Evolutionary conservation across 345 rosid genomes (phyloP).

Genomic region (Arabidopsis suecica): DNA sequence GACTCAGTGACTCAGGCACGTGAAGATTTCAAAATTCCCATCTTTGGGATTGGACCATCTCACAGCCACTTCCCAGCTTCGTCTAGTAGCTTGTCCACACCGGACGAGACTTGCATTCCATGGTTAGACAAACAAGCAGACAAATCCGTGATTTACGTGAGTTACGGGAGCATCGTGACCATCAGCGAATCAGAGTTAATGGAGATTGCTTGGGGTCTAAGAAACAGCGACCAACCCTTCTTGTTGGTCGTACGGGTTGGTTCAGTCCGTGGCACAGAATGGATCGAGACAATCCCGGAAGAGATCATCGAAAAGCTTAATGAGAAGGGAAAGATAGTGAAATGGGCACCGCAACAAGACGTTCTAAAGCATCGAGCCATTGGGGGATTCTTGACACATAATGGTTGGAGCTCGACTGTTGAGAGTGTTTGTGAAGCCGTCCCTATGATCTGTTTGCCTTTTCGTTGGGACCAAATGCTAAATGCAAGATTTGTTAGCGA

Average conservation of each 20-base stretch:
- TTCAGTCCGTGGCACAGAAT: not conserved
- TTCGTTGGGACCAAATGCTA: slow-evolving; percentile 24
- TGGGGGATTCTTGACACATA: slow-evolving; percentile 37
- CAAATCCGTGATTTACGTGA: slow-evolving; percentile 51
- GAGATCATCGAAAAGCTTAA: slow-evolving; percentile 37
- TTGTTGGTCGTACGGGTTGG: slow-evolving; percentile 52
- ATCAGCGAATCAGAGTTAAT: slow-evolving; percentile 39
- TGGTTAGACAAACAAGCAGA: slow-evolving; percentile 54
- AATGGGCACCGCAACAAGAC: slow-evolving; percentile 38
- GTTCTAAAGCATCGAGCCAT: slow-evolving; percentile 34
- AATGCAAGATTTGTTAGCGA: slow-evolving; percentile 28
- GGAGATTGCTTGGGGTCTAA: slow-evolving; percentile 59
- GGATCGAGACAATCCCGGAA: slow-evolving; percentile 24
- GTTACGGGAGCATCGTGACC: slow-evolving; percentile 51
- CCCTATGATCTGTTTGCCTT: slow-evolving; percentile 37
- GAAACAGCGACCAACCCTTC: slow-evolving; percentile 50
- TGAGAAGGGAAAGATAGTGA: slow-evolving; percentile 49
- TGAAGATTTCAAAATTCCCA: slow-evolving; percentile 42
- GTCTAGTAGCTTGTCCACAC: slow-evolving; percentile 45
- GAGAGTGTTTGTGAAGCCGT: slow-evolving; percentile 38
- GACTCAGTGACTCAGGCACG: slow-evolving; percentile 55
- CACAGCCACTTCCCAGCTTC: slow-evolving; percentile 31
- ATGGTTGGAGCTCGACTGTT: slow-evolving; percentile 36
- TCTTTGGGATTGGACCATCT: slow-evolving; percentile 65
- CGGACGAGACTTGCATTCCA: slow-evolving; percentile 48